Conservation (phyloP, 768 basidiomycete species). For the Mycena epipterygia region DNA sequence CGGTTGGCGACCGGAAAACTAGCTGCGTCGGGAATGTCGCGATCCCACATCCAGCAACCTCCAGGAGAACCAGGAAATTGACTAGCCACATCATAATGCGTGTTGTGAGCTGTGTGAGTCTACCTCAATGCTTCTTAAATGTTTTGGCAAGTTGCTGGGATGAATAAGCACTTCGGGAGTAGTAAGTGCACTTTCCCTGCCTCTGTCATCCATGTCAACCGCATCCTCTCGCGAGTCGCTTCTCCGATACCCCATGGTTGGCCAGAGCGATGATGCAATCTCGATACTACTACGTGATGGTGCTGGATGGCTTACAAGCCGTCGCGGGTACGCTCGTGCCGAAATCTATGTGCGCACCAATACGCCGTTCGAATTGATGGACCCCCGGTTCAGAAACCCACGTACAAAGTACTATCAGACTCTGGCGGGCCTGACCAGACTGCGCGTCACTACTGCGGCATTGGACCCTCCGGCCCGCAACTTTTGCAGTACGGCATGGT, state of each 20-base stretch:
- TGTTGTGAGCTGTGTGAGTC: constrained; percentile 13
- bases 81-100: constrained; percentile 18
- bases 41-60: constrained; percentile 14
- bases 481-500: neutral
- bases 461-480: constrained; percentile 3
- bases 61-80: constrained; percentile 10
- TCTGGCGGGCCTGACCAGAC: neutral
- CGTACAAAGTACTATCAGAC: neutral
- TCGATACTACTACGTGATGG: constrained; percentile 5
- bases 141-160: constrained; percentile 10
- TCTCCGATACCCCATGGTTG: constrained; percentile 16
- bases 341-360: constrained; percentile 11
- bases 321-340: constrained; percentile 8
- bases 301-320: constrained; percentile 11
- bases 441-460: constrained; percentile 4
- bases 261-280: neutral
- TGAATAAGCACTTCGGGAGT: constrained; percentile 21
- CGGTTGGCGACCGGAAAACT: constrained; percentile 20
- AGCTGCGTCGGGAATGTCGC: constrained; percentile 21
- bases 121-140: constrained; percentile 18
- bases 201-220: constrained; percentile 10
- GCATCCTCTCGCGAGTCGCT: constrained; percentile 15
- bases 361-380: constrained; percentile 8
- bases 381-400: neutral
- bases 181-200: constrained; percentile 18